Evolutionary conservation across 2,329 filamentous ascomycete genomes (phyloP).

Genomic region (Aspergillus unguis): DNA sequence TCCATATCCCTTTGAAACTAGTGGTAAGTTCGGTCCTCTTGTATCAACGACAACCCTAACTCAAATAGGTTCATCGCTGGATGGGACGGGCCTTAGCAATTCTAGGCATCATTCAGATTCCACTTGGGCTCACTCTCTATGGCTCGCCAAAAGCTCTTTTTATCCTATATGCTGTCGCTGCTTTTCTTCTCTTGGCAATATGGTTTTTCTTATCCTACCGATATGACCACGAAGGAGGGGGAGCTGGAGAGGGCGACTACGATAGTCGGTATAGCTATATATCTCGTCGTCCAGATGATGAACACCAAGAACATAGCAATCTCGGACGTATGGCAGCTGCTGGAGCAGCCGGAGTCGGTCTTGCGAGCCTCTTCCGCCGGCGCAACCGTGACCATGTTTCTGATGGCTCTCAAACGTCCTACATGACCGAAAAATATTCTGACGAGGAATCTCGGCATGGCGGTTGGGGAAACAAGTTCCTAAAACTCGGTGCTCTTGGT

Average conservation of each 20-base stretch:
- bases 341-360: conserved; percentile 56
- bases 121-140: conserved; percentile 85
- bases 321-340: conserved; percentile 52
- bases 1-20: conserved; percentile 56
- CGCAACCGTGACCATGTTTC: conserved; percentile 43
- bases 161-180: conserved; percentile 78
- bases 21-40: conserved; percentile 45
- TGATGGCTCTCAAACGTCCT: conserved; percentile 54
- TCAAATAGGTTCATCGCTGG: conserved; percentile 78
- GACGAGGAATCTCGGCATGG: conserved; percentile 49
- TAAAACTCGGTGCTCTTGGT: conserved; percentile 59
- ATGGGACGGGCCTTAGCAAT: conserved; percentile 73
- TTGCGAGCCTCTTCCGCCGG: conserved; percentile 50
- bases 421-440: conserved; percentile 64
- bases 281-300: conserved; percentile 49
- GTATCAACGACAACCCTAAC: conserved; percentile 21
- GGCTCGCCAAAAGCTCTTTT: conserved; percentile 84
- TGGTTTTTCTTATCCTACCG: conserved; percentile 80
- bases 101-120: conserved; percentile 80
- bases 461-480: conserved; percentile 60
- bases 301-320: conserved; percentile 43
- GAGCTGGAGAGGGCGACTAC: conserved; percentile 50
- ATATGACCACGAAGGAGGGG: conserved; percentile 51
- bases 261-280: conserved; percentile 58
- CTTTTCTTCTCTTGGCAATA: conserved; percentile 65